Percentiles rank a stretch among this genome's conserved stretches.
Evolutionary conservation across 2,329 filamentous ascomycete species (phyloP).

Genomic region (Aspergillus brunneoviolaceus): DNA sequence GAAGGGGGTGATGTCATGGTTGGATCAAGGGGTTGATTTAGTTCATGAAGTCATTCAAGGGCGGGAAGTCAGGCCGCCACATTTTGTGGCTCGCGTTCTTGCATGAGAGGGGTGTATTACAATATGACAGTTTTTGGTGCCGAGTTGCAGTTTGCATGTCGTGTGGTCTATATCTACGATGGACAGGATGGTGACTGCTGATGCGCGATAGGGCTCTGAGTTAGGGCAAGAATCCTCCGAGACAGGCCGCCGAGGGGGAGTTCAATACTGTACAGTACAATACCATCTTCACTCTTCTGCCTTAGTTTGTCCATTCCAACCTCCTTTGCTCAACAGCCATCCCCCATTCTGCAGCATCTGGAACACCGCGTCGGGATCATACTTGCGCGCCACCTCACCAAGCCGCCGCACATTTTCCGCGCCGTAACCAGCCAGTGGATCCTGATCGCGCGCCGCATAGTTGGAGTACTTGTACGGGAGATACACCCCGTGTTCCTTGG

Average conservation of each 20-base stretch:
- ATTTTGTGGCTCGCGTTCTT: too few relatives aligned
- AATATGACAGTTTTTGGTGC: too few relatives aligned
- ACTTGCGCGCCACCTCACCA: neutral
- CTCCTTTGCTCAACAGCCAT: neutral
- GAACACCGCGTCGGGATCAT: slow-evolving; percentile 1
- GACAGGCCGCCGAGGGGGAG: neutral
- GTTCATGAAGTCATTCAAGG: neutral
- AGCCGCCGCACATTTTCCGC: neutral
- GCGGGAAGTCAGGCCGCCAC: too few relatives aligned
- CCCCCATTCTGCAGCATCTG: slow-evolving; percentile 3
- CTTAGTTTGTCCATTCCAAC: neutral
- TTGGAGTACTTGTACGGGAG: slow-evolving; percentile 17
- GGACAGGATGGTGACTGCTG: too few relatives aligned
- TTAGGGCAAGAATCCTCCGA: neutral
- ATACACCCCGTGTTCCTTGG: slow-evolving; percentile 10
- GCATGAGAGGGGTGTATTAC: too few relatives aligned
- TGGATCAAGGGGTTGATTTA: neutral
- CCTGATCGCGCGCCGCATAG: slow-evolving; percentile 18
- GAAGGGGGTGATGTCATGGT: neutral
- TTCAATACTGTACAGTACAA: too few relatives aligned
- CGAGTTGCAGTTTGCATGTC: too few relatives aligned
- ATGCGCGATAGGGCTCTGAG: too few relatives aligned
- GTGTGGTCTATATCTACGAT: too few relatives aligned
- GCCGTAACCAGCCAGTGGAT: slow-evolving; percentile 14
- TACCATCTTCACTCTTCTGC: too few relatives aligned